Percentiles rank a stretch among this genome's conserved stretches.
Conservation (phyloP, 305 asterid species). For the Fraxinus dipetala region DNA sequence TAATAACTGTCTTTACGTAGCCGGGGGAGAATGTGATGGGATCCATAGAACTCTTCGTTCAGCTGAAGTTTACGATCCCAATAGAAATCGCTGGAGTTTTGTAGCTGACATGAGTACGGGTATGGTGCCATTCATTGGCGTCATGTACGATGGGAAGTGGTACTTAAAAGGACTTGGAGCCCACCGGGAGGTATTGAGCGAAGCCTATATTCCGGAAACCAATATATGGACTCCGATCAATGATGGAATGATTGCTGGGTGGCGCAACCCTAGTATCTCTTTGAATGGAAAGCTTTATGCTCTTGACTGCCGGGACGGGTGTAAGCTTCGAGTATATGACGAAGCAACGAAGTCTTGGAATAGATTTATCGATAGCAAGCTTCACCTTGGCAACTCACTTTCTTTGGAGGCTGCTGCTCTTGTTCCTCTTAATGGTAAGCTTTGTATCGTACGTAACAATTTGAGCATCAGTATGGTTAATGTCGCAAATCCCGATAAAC, state of each 20-base stretch:
- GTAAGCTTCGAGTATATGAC: constrained; percentile 75
- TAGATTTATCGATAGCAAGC: constrained; percentile 63
- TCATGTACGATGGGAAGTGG: constrained; percentile 76
- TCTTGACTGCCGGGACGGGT: constrained; percentile 90
- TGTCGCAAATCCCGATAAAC: constrained; percentile 56
- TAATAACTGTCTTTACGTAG: constrained; percentile 92
- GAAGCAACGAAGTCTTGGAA: constrained; percentile 41
- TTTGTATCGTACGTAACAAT: constrained; percentile 85
- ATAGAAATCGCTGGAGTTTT: constrained; percentile 80
- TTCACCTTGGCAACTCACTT: constrained; percentile 78
- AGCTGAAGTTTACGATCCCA: constrained; percentile 93
- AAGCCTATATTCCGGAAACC: constrained; percentile 64
- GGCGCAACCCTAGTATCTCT: constrained; percentile 46
- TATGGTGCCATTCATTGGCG: constrained; percentile 48
- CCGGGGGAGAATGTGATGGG: constrained; percentile 98
- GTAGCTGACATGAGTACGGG: constrained; percentile 91
- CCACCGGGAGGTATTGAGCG: constrained; percentile 87
- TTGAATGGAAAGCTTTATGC: constrained; percentile 91
- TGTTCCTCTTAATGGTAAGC: constrained; percentile 81
- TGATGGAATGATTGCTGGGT: constrained; percentile 68
- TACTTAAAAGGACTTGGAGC: constrained; percentile 87
- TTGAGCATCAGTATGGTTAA: constrained; percentile 95
- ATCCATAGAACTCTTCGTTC: constrained; percentile 82
- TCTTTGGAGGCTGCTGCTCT: constrained; percentile 96
- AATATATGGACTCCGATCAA: constrained; percentile 67